These are phyloP conservation scores for Sophora flavescens DNA, from an alignment of 306 rosid species.

Conservation along the genomic window DNA sequence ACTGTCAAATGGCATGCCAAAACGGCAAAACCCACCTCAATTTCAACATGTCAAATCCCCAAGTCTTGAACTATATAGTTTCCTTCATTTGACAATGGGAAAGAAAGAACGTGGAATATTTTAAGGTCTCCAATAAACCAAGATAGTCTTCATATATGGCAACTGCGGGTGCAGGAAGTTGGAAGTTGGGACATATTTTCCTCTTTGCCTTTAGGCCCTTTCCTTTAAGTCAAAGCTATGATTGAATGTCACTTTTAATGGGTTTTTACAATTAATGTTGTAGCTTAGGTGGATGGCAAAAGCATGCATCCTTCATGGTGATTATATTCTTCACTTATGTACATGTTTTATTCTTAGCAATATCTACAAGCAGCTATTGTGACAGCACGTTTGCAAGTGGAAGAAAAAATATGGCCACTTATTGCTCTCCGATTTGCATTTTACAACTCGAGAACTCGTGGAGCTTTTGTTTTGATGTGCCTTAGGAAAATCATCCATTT, in stretches of 20 bases:
- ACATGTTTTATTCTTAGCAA: conserved; percentile 34
- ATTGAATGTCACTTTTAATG: conserved; percentile 40
- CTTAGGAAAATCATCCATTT: conserved; percentile 34
- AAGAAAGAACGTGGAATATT: not conserved
- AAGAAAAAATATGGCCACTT: conserved; percentile 47
- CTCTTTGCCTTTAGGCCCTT: conserved; percentile 25
- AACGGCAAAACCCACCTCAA: not conserved
- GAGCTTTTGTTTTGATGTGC: conserved; percentile 30
- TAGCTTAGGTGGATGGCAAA: conserved; percentile 51
- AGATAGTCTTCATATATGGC: not conserved
- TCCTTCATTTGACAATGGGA: conserved; percentile 6
- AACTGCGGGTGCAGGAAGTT: conserved; percentile 24
- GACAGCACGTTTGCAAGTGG: conserved; percentile 44
- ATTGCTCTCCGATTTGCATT: conserved; percentile 39
- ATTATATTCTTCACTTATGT: conserved; percentile 6
- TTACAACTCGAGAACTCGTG: conserved; percentile 6
- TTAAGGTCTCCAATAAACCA: conserved; percentile 26
- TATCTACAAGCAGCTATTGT: conserved; percentile 22
- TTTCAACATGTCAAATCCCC: conserved; percentile 13
- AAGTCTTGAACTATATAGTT: not conserved
- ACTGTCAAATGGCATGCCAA: not conserved
- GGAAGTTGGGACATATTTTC: conserved; percentile 8
- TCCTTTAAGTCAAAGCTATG: conserved; percentile 42
- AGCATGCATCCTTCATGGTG: conserved; percentile 37
- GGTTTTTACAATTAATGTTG: conserved; percentile 34